phyloP scores from a whole-genome alignment of 2,329 filamentous ascomycete genomes.

The Paecilomyces niveus region DNA sequence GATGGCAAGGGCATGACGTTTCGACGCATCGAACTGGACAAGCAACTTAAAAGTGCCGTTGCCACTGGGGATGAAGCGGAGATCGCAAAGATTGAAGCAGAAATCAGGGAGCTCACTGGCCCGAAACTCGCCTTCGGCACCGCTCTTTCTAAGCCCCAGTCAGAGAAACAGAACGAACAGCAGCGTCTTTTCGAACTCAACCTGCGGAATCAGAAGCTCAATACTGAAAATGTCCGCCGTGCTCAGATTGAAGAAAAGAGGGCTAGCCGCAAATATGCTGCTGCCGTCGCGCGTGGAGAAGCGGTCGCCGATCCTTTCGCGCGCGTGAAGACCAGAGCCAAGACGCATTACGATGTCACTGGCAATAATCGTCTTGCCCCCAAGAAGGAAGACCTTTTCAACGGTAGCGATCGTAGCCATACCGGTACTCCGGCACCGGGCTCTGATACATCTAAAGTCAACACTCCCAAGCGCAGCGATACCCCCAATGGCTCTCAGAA shows the following conservation, averaged over 20 bases:
- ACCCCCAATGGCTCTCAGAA: constrained; percentile 21
- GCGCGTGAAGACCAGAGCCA: constrained; percentile 59
- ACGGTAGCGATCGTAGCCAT: constrained; percentile 38
- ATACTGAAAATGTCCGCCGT: constrained; percentile 83
- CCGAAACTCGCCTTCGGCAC: constrained; percentile 70
- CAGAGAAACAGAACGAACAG: constrained; percentile 58
- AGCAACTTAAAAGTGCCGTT: constrained; percentile 60
- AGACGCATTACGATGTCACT: constrained; percentile 60
- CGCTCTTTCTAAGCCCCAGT: constrained; percentile 52
- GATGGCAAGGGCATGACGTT: constrained; percentile 59
- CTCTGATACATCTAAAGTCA: constrained; percentile 43
- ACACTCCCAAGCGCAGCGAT: constrained; percentile 45
- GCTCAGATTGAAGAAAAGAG: constrained; percentile 78
- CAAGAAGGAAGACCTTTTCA: constrained; percentile 40
- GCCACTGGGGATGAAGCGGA: constrained; percentile 56
- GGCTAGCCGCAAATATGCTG: constrained; percentile 53
- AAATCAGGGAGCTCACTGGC: constrained; percentile 38
- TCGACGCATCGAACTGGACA: constrained; percentile 61
- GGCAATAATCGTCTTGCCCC: constrained; percentile 30
- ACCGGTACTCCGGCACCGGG: constrained; percentile 45
- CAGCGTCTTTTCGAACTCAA: constrained; percentile 81
- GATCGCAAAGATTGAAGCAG: constrained; percentile 41
- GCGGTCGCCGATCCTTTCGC: constrained; percentile 48
- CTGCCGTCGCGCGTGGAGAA: constrained; percentile 58
- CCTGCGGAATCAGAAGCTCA: constrained; percentile 71